Evolutionary conservation across 495 filamentous ascomycete species (phyloP), one percentile per base, ranked within the genome.

Genomic region (Cryomyces antarcticus): DNA sequence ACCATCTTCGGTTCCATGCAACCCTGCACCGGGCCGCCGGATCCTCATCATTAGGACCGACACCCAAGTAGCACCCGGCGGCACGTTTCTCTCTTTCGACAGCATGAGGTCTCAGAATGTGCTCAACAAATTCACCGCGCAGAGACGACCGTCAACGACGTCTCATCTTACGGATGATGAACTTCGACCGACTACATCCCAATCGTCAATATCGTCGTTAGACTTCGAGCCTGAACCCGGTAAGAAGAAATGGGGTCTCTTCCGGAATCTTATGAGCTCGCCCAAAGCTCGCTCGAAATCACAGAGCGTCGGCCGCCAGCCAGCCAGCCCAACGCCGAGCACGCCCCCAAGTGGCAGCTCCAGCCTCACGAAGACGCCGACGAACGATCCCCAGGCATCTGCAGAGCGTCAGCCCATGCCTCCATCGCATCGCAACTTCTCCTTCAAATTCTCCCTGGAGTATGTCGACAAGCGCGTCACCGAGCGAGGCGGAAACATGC

Each of bases 1-100:
- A 9, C 78, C 78, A 4, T 87, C 85, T 5, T 87, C 83, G 28
- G 77, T 77, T 6, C 82, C 89, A 30, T 87, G 79, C 39, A 78
- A 78, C 48, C 89, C 89, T 4, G 86, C 86, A 3, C 89, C 92
- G n/a, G 78, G 82, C 35, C 81, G 89, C 39, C 70, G 85, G 42
- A 80, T 97, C 42, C 70, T 94, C 42, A 96, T 97, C 52, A 82
- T 95, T 41, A 75, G 86, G 43, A 89, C 81, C 49, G 89, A 97
- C 54, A n/a, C n/a, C n/a, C n/a, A n/a, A n/a, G n/a, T n/a, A n/a
- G 62, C 76, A 41, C 72, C 73, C 42, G 52, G 43, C 41, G 50
- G 34, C 30, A 46, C 54, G 12, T 80, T 80, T 40, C 65, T 78
- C 12, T 74, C 76, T 0, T 80, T 80, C 49, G 77, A 82, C 49